phyloP scores from a whole-genome alignment of 164 flowering plant genomes.

The Tetrastigma voinierianum region DNA sequence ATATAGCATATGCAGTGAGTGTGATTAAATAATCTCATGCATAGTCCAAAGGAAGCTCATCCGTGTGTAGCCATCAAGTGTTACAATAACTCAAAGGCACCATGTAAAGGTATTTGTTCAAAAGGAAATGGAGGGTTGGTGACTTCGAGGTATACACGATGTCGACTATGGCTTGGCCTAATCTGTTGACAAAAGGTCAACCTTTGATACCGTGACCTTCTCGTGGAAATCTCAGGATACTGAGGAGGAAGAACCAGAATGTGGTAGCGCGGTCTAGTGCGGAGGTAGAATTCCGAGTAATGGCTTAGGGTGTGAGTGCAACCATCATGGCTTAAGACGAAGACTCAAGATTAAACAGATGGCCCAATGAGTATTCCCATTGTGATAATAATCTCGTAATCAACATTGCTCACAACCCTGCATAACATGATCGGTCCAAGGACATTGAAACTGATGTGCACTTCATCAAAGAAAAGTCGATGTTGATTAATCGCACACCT shows the following conservation, averaged over 20 bases:
- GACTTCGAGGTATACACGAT: background rate
- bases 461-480: slow-evolving; percentile 13
- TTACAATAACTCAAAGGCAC: slow-evolving; percentile 7
- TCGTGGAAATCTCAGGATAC: background rate
- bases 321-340: too few relatives aligned
- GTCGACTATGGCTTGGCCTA: slow-evolving; percentile 1
- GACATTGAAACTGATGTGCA: slow-evolving; percentile 2
- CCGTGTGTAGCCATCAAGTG: background rate
- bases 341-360: too few relatives aligned
- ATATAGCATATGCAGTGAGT: slow-evolving; percentile 6
- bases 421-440: slow-evolving; percentile 6
- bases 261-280: too few relatives aligned
- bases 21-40: slow-evolving; percentile 8
- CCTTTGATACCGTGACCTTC: background rate
- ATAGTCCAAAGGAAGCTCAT: slow-evolving; percentile 5
- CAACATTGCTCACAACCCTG: background rate
- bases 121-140: too few relatives aligned
- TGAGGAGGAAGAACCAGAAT: background rate
- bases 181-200: background rate
- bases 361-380: too few relatives aligned
- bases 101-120: slow-evolving; percentile 9
- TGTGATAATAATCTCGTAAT: background rate
- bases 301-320: too few relatives aligned
- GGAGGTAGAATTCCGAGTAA: too few relatives aligned
- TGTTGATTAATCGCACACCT: background rate